These are phyloP conservation scores for Pseudopyricularia cyperi DNA, from an alignment of 2,329 filamentous ascomycete genomes.

Conservation along the genomic window DNA sequence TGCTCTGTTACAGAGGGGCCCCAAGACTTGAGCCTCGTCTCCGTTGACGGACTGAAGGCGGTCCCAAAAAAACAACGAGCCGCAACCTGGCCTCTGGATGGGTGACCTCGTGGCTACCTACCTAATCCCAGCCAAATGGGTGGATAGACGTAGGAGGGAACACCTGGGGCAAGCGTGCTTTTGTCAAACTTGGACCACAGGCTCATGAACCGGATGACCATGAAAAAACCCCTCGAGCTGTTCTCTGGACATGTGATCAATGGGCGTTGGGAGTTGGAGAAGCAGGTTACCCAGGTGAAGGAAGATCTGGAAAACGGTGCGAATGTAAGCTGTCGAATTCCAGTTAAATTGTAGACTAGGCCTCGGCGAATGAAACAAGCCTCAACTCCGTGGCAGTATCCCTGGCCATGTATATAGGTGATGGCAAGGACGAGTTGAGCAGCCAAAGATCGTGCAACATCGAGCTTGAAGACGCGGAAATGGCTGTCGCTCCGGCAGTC, in stretches of 20 bases:
- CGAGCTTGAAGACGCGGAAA: not conserved
- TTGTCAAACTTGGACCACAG: not conserved
- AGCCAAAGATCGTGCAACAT: not conserved
- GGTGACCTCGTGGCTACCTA: not conserved
- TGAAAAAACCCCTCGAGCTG: not conserved
- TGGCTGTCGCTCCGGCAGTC: not conserved
- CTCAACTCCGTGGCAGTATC: not conserved
- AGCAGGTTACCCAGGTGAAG: not conserved
- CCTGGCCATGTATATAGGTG: not conserved
- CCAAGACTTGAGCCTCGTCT: not conserved
- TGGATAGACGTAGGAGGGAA: not conserved
- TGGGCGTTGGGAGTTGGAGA: not conserved
- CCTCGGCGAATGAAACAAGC: not conserved
- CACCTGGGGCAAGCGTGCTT: not conserved
- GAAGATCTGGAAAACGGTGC: too few species aligned
- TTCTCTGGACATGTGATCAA: not conserved
- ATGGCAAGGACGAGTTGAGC: not conserved
- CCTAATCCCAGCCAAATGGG: not conserved
- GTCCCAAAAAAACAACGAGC: not conserved
- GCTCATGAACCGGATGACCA: not conserved
- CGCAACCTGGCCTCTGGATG: not conserved
- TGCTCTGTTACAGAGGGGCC: not conserved
- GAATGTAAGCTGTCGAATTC: too few species aligned
- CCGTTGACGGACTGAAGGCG: not conserved
- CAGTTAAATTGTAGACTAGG: too few species aligned